Conservation (phyloP, 2,329 filamentous ascomycete genomes). For the Sclerotinia nivalis region DNA sequence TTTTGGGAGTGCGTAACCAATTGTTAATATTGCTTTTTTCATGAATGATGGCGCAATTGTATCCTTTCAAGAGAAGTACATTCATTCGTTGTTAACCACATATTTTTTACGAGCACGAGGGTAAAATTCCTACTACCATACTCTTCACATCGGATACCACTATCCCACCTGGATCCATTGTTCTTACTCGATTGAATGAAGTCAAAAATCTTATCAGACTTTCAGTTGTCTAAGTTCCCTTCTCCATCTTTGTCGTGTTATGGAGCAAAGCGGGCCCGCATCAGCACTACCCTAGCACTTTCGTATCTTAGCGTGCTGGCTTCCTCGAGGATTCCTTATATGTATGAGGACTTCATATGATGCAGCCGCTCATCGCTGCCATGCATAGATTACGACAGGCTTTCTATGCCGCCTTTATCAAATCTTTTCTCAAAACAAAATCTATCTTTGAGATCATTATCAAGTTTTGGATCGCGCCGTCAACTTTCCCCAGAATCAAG, state of each 20-base stretch:
- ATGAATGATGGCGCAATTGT: constrained; percentile 20
- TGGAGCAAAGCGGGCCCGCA: constrained; percentile 16
- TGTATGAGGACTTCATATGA: constrained; percentile 38
- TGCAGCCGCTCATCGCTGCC: constrained; percentile 55
- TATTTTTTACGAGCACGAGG: constrained; percentile 12
- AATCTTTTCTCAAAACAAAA: constrained; percentile 59
- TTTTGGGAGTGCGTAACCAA: background rate
- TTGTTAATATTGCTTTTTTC: constrained; percentile 2
- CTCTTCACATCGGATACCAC: background rate
- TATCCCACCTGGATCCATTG: background rate
- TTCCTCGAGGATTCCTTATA: constrained; percentile 34
- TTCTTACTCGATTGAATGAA: constrained; percentile 3
- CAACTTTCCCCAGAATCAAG: constrained; percentile 32
- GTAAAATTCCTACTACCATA: constrained; percentile 13
- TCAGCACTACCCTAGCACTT: constrained; percentile 25
- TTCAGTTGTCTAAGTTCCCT: background rate
- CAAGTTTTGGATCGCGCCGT: constrained; percentile 53
- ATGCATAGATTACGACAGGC: constrained; percentile 59
- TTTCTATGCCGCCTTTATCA: constrained; percentile 55
- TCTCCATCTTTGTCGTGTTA: constrained; percentile 9
- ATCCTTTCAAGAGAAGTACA: constrained; percentile 6
- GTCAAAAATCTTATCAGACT: background rate
- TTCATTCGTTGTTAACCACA: constrained; percentile 10
- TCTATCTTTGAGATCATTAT: constrained; percentile 59
- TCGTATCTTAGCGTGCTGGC: constrained; percentile 22